Base-by-base conservation (phyloP, 345 rosid genomes). In the Eucalyptus erythrocorys region DNA sequence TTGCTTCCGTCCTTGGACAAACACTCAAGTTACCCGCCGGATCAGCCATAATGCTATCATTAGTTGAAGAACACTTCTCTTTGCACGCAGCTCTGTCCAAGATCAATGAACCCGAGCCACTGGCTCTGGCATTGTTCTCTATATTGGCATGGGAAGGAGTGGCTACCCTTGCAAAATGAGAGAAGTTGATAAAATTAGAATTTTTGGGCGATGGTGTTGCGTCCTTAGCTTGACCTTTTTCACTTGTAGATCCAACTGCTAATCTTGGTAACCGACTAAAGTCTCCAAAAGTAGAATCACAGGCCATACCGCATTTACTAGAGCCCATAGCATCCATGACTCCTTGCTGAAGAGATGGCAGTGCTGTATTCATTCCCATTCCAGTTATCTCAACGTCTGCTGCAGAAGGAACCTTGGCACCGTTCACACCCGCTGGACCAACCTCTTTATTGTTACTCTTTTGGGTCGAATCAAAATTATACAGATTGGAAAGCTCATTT, bases 111-210 rank as follows among this genome's bases (percentile, higher is more conserved):
- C 89, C 90, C 6, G 90, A 86, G 88, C 89, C 86, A 85, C 90
- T 86, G 51, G 87, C 89, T 22, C 59, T 64, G 51, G 92, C 88
- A n/a, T 88, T 86, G 85, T 87, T 91, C 88, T 92, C 90, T 85
- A 90, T 90, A 91, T 91, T 90, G 61, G 93, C 92, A 90, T 92
- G 95, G 32, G 90, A 91, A 89, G 92, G 89, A 89, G 93, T 86
- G 61, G 92, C 94, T 90, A 98, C 96, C 71, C 95, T 93, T 24
- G 93, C 89, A 89, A 96, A 96, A 91, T 95, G 95, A 32, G 97
- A 92, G 89, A 95, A 94, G 89, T 94, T 95, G 90, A 93, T 89
- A 86, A 93, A 82, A 89, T 89, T 89, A 85, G 95, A 86, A 89
- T 88, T 93, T 90, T 88, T 92, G 90, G 55, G 80, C 76, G 93